Evolutionary conservation across 306 rosid genomes (phyloP), one percentile per base, ranked within the genome.

Genomic region (Dalbergia cochinchinensis): DNA sequence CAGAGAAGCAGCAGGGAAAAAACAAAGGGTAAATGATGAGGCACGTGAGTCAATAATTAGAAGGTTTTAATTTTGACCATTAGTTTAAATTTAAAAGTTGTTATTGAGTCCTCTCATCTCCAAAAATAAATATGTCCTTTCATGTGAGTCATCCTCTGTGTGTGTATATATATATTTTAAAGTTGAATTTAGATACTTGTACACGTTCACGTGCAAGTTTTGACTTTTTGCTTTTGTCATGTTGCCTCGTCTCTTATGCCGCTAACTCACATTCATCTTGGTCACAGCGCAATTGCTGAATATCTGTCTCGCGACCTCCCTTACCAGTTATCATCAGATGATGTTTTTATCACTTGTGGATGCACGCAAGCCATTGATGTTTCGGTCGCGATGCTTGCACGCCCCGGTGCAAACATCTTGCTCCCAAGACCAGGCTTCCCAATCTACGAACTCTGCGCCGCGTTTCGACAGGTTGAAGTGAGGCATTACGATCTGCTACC

Each of bases 331-430:
- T 82, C 95, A 62, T 80, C 88, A 0, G 99, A 94, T 47, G 99
- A 94, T 82, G 95, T 94, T 80, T 94, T 91, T 8, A 61, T 94
- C 83, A 94, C 99, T 11, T 90, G 88, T 71, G 99, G 99, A 74
- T 92, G 99, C 88, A 94, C 99, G 62, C 99, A 95, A 86, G 99
- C 99, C 33, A 95, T 95, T 83, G 99, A 95, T 71, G 94, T 92
- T 13, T 86, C 99, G 3, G 83, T 95, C 73, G 84, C 92, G 3
- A 85, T 92, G 98, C 93, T 95, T 48, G 91, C 97, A 59, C 97
- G 80, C 20, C 94, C 99, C 0, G 89, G 89, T 16, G 99, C 97
- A 74, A 95, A 92, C 78, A 89, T 95, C 70, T 81, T 95, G 90
- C 90, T 95, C 84, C 99, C 99, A 54, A 91, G 92, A 71, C 99